A percentile compares a stretch with the other conserved stretches of the same genome.
These are phyloP conservation scores for Condylostoma magnum DNA, from an alignment of 169 alveolate species.

Conservation along the genomic window DNA sequence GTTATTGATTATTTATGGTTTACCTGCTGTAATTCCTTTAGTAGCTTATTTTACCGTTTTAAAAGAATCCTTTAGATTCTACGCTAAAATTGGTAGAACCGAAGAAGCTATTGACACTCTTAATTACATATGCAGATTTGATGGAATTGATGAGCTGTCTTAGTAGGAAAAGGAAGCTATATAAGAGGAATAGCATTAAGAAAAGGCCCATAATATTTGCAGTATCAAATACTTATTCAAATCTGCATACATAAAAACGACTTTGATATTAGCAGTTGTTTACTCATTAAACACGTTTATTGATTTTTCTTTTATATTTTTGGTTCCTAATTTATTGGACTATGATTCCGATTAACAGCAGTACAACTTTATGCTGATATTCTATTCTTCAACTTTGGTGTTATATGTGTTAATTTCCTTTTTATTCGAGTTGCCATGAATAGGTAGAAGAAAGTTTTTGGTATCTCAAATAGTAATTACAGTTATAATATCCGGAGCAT, in stretches of 20 bases:
- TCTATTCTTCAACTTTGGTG: too few relatives aligned
- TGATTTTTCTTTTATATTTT: too few relatives aligned
- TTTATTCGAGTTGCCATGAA: too few relatives aligned
- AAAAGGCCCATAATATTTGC: not conserved
- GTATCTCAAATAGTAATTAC: too few relatives aligned
- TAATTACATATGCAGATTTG: not conserved
- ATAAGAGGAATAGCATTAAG: too few relatives aligned
- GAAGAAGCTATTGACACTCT: not conserved
- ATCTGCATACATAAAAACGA: not conserved
- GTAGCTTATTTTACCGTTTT: not conserved
- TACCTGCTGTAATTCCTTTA: not conserved
- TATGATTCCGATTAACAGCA: too few relatives aligned
- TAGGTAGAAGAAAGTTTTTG: too few relatives aligned
- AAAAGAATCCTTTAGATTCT: not conserved
- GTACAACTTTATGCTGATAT: too few relatives aligned
- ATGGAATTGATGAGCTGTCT: not conserved
- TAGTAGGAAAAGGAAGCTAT: not conserved
- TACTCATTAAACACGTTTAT: too few relatives aligned
- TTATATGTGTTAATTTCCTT: too few relatives aligned
- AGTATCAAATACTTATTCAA: not conserved
- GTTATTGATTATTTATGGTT: not conserved
- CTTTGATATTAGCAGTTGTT: not conserved
- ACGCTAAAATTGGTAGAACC: not conserved
- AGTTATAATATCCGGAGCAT: too few relatives aligned
- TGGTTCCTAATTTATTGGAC: too few relatives aligned